These are phyloP conservation scores for Trypanosoma avium DNA, from an alignment of 208 protist genomes.

Conservation along the genomic window DNA sequence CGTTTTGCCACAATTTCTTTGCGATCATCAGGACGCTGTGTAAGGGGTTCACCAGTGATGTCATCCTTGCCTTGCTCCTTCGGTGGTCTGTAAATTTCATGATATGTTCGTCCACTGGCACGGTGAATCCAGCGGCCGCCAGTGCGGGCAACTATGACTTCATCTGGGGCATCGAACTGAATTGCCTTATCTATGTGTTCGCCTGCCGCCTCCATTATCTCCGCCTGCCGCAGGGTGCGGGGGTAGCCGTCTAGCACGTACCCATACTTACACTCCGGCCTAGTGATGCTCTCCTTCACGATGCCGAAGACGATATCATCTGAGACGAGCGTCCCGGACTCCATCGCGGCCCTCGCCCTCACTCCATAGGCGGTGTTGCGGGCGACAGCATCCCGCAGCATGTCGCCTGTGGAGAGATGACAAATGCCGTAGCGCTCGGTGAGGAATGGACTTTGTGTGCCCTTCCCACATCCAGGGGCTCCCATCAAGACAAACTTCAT, in stretches of 20 bases:
- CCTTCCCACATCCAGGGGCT: constrained; percentile 92
- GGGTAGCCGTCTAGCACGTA: constrained; percentile 97
- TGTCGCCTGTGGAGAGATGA: constrained; percentile 95
- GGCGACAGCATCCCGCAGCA: constrained; percentile 86
- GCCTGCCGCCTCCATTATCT: constrained; percentile 84
- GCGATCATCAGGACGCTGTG: constrained; percentile 93
- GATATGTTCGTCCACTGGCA: constrained; percentile 92
- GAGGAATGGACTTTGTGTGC: constrained; percentile 91
- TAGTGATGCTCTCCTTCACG: constrained; percentile 83
- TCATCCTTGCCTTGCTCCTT: constrained; percentile 89
- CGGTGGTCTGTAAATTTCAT: constrained; percentile 91
- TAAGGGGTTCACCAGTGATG: constrained; percentile 92
- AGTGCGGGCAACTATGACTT: constrained; percentile 90
- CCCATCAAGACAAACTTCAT: constrained; percentile 93
- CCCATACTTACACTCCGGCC: constrained; percentile 83
- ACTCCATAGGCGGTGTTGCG: constrained; percentile 68
- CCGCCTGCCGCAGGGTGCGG: constrained; percentile 91
- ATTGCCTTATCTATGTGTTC: constrained; percentile 87
- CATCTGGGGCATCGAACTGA: constrained; percentile 90
- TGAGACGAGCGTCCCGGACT: constrained; percentile 82
- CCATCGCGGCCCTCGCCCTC: constrained; percentile 71
- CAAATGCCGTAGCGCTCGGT: constrained; percentile 89
- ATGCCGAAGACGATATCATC: constrained; percentile 93
- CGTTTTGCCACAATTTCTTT: constrained; percentile 87
- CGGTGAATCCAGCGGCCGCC: constrained; percentile 93